phyloP scores from a whole-genome alignment of 83 land plant genomes.

The Picea mariana region DNA sequence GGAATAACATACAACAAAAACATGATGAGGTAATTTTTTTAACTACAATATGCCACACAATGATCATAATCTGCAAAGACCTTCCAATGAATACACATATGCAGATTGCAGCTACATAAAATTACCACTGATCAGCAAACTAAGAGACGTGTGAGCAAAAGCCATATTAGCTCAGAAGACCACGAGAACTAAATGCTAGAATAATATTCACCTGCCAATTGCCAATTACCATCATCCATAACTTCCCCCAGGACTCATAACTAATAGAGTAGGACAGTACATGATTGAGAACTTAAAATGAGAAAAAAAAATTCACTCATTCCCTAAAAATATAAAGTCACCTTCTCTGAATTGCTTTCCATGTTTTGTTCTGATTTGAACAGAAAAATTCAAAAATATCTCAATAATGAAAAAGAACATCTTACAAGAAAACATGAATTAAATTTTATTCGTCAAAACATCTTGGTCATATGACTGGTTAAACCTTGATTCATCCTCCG shows the following conservation, averaged over 20 bases:
- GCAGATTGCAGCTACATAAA: background rate
- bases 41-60: background rate
- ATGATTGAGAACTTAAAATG: background rate
- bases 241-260: background rate
- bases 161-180: background rate
- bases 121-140: background rate
- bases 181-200: background rate
- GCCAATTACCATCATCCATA: background rate
- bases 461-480: background rate
- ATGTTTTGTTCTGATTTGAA: background rate
- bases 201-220: background rate
- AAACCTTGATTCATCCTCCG: background rate
- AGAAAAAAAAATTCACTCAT: background rate
- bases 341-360: background rate
- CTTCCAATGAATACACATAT: background rate
- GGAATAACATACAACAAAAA: background rate
- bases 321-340: background rate
- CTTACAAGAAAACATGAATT: background rate
- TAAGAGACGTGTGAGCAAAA: background rate
- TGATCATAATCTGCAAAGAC: background rate
- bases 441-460: background rate
- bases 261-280: background rate
- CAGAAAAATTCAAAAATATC: background rate
- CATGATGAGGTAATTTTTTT: background rate
- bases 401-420: background rate